Conservation (phyloP, 176 grass and related monocot genomes). For the Olyra latifolia region DNA sequence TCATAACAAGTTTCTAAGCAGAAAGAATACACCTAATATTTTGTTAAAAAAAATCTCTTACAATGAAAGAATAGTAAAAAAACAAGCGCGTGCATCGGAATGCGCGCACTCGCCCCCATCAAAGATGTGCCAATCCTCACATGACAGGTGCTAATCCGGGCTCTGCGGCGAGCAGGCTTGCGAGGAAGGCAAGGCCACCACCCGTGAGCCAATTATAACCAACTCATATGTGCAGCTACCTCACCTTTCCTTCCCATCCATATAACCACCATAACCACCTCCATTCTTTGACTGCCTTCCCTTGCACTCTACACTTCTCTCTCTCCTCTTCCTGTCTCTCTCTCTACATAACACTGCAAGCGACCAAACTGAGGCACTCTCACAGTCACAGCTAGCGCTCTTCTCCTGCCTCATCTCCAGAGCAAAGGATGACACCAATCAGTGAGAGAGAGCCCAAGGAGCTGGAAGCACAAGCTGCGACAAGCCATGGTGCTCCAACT, state of each 20-base stretch:
- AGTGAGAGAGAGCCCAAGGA: not conserved
- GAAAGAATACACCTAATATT: not conserved
- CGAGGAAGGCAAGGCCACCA: constrained; percentile 21
- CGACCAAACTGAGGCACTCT: constrained; percentile 39
- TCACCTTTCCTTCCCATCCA: constrained; percentile 31
- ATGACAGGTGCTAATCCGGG: not conserved
- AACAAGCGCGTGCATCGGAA: not conserved
- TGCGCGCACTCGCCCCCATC: not conserved
- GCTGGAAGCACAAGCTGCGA: not conserved
- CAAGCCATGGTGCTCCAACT: not conserved
- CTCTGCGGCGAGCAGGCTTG: not conserved
- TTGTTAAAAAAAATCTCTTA: not conserved
- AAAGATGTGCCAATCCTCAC: not conserved
- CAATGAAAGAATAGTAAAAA: not conserved
- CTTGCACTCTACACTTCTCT: constrained; percentile 69
- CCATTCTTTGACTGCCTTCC: constrained; percentile 62
- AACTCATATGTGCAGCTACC: constrained; percentile 29
- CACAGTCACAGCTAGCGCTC: constrained; percentile 14
- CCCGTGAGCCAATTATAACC: not conserved
- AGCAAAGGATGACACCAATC: constrained; percentile 28
- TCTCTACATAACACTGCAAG: constrained; percentile 32
- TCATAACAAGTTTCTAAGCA: not conserved
- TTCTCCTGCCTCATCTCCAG: not conserved
- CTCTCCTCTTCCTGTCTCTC: not conserved
- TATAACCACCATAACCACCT: constrained; percentile 76